Conservation (phyloP, 73 alveolate species). For the Blepharisma stoltei region DNA sequence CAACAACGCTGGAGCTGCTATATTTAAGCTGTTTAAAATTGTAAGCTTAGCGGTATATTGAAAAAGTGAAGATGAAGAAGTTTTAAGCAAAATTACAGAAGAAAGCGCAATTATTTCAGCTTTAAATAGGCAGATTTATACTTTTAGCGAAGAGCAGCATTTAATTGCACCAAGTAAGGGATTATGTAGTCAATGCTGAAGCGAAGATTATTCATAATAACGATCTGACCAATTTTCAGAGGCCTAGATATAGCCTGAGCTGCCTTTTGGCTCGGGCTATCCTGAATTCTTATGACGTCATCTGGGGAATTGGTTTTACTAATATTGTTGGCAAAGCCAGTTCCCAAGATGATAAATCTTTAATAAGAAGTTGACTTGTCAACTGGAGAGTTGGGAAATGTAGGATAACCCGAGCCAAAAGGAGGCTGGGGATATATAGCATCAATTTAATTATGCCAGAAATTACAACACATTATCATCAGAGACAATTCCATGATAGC, state of each 20-base stretch:
- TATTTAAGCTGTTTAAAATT: conserved; percentile 53
- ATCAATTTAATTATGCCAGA: background rate
- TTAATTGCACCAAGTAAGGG: conserved; percentile 22
- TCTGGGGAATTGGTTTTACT: no score
- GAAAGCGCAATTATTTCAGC: background rate
- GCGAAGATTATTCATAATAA: conserved; percentile 20
- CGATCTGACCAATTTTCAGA: background rate
- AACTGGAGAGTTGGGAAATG: no score
- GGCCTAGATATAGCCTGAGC: background rate
- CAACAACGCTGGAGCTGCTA: conserved; percentile 37
- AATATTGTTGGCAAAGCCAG: no score
- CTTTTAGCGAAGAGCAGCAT: background rate
- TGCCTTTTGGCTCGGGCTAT: no score
- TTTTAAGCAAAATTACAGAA: background rate
- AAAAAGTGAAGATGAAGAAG: conserved; percentile 27
- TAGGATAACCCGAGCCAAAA: no score
- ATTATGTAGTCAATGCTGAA: conserved; percentile 10
- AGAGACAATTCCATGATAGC: background rate
- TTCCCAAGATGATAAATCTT: no score
- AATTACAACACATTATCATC: conserved; percentile 1
- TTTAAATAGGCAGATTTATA: background rate
- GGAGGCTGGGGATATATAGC: no score
- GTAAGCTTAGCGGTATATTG: conserved; percentile 61
- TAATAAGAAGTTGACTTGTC: no score
- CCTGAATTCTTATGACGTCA: no score